Base-by-base conservation (phyloP, 225 moss, liverwort and hornwort species). In the Marchantia paleacea region DNA sequence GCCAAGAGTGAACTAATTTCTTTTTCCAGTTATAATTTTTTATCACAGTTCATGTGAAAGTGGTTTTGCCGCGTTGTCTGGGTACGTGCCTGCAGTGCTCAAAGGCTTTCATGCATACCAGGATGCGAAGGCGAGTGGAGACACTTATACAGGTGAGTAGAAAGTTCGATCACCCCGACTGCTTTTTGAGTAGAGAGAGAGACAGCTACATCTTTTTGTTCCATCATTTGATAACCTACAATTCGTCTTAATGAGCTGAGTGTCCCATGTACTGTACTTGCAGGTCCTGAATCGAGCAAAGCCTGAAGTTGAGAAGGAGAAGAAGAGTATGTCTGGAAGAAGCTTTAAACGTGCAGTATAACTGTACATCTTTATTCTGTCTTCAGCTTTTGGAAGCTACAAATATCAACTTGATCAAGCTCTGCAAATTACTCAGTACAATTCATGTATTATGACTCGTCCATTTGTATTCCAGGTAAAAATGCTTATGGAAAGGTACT, bases 31-130 rank as follows among this genome's bases (percentile, higher is more conserved):
- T 39, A 39, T 2, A 5, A 39, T 39, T 2, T 39, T 39, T 2
- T 39, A 39, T 39, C 5, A 39, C 39, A 39, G 39, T 39, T n/a
- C 51, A n/a, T 72, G 11, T 72, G n/a, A 72, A 9, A 39, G 50
- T 72, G 72, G 51, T 10, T 51, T 12, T 50, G 50, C n/a, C 25
- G 16, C 54, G 55, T 74, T 0, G 74, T n/a, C 29, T 72, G n/a
- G 51, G 26, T 71, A 29, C 50, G 8, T 75, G 73, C 76, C 61
- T 85, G 76, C 87, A 93, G 94, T 99, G 99, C 75, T 95, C 99
- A 15, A 99, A 99, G 84, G 99, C 95, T 25, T 99, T 99, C 75
- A 99, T 99, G 99, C 99, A 99, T 78, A 99, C 94, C 48, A 84
- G 99, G 84, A 99, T 99, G 99, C 86, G 99, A 79, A 89, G 99